Base-by-base conservation (phyloP, 139 green algal species). In the Picochlorum sp. region DNA sequence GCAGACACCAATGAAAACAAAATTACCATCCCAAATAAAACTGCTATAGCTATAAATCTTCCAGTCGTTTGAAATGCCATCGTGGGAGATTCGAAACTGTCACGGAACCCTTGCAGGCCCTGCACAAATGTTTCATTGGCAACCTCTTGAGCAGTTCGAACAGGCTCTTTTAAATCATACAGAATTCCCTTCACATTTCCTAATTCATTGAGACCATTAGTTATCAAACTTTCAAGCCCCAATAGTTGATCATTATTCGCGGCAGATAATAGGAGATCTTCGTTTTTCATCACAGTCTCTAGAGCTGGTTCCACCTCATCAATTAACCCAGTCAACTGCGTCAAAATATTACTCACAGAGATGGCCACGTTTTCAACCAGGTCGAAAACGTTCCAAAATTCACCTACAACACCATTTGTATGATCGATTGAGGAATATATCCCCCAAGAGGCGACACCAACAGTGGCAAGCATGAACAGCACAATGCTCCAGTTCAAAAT, bases 11-110 rank as follows among this genome's bases (percentile, higher is more conserved):
- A n/a, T 38, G 34, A 20, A 1, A 37, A 28, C 16, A 75, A 1
- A 44, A 73, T 73, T 21, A 37, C 51, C 28, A 66, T 13, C 24
- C 64, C 64, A 62, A 78, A 72, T 7, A 72, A 21, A 24, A 72
- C 32, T 32, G 50, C 65, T n/a, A 75, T 75, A 18, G 61, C 34
- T 47, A 75, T 49, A 37, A 70, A 69, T 9, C 69, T 47, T 45
- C 69, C 60, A 15, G 24, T 66, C 0, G 65, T 46, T 41, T 75
- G 41, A 23, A 75, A 41, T 9, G 49, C 52, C 50, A 65, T 26
- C 1, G 62, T 63, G 2, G 69, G 69, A 1, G 18, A 46, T 23
- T 75, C 26, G 4, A 60, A 60, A 18, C 4, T 6, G 3, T 34
- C 8, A n/a, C n/a, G 61, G 8, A 74, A 60, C 34, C 64, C 59